Conservation (phyloP, 176 grass and related monocot genomes). For the Saccharum officinarum region DNA sequence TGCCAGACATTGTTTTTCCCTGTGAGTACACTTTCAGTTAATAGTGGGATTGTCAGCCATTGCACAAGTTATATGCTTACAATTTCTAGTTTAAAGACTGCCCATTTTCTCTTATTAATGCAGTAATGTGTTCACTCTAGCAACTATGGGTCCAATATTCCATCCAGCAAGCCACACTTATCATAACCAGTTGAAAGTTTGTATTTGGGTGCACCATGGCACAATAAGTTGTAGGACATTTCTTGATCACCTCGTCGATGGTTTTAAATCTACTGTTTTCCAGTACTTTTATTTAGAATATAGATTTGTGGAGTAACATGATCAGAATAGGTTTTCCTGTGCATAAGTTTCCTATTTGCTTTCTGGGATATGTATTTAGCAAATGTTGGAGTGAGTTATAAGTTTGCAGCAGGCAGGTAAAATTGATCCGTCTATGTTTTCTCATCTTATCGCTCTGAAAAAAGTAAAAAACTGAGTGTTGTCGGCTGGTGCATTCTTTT, state of each 20-base stretch:
- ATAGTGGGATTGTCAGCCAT: constrained; percentile 12
- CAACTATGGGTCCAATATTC: constrained; percentile 13
- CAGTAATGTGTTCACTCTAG: constrained; percentile 6
- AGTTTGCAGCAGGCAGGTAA: neutral
- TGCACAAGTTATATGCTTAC: neutral
- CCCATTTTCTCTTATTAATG: neutral
- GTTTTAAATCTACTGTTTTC: neutral
- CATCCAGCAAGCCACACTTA: neutral
- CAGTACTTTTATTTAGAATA: neutral
- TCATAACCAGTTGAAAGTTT: constrained; percentile 4
- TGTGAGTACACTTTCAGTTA: constrained; percentile 11
- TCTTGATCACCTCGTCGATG: neutral
- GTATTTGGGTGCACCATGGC: neutral
- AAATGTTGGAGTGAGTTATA: constrained; percentile 11
- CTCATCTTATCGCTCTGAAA: neutral
- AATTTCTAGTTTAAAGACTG: constrained; percentile 3
- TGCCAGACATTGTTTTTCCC: constrained; percentile 15
- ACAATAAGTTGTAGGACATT: constrained; percentile 1
- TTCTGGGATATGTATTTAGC: neutral
- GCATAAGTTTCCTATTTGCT: neutral
- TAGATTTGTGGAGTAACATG: neutral
- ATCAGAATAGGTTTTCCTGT: neutral
- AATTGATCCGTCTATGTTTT: constrained; percentile 7
- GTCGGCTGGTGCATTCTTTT: neutral
- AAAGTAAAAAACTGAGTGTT: neutral